Evolutionary conservation across 2,329 filamentous ascomycete genomes (phyloP).

Genomic region (Penicillium psychrosexuale): DNA sequence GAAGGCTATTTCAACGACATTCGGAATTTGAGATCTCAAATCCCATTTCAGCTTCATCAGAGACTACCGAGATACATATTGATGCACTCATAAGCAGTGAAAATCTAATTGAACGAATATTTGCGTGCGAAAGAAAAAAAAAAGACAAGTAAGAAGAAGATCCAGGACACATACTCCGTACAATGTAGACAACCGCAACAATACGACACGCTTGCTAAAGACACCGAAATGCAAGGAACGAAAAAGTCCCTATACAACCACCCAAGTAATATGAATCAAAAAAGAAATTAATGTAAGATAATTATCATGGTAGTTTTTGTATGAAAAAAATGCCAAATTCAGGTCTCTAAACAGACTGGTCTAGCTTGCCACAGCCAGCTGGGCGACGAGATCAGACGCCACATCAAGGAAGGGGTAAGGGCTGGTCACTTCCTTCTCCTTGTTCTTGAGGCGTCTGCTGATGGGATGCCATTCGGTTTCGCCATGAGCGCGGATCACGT

Average conservation of each 20-base stretch:
- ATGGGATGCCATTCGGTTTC: slow-evolving; percentile 49
- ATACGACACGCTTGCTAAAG: slow-evolving; percentile 17
- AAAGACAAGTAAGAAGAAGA: background rate
- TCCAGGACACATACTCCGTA: slow-evolving; percentile 8
- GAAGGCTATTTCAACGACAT: background rate
- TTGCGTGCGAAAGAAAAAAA: background rate
- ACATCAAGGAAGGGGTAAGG: slow-evolving; percentile 96
- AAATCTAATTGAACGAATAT: slow-evolving; percentile 1
- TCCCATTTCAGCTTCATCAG: background rate
- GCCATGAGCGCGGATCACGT: slow-evolving; percentile 59
- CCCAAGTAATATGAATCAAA: slow-evolving; percentile 7
- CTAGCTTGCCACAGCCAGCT: slow-evolving; percentile 76
- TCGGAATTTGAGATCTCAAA: background rate
- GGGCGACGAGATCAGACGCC: slow-evolving; percentile 86
- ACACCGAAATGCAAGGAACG: slow-evolving; percentile 16
- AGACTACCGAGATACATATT: background rate
- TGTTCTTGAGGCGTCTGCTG: slow-evolving; percentile 54
- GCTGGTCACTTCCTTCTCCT: slow-evolving; percentile 92
- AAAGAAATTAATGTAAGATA: slow-evolving; percentile 2
- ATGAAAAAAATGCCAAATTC: background rate
- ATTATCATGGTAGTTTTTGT: slow-evolving; percentile 11
- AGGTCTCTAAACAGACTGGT: background rate
- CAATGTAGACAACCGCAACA: slow-evolving; percentile 10
- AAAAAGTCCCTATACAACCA: slow-evolving; percentile 13
- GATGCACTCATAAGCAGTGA: background rate